phyloP scores from a whole-genome alignment of 2,329 filamentous ascomycete genomes.

The Xylaria multiplex region DNA sequence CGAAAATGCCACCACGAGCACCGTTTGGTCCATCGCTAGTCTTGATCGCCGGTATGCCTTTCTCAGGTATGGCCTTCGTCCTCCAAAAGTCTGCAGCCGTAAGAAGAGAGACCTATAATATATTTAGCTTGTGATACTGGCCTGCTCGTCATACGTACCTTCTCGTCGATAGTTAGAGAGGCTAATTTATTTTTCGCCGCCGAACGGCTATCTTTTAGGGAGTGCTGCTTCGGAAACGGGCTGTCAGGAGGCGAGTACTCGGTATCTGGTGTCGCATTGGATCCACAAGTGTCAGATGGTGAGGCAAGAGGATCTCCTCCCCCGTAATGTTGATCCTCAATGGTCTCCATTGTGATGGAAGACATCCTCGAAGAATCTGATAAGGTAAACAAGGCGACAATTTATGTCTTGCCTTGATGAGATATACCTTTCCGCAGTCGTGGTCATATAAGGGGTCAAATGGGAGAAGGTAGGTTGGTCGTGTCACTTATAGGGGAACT shows the following conservation, averaged over 20 bases:
- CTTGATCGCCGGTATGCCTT: slow-evolving; percentile 72
- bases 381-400: not conserved
- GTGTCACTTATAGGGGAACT: slow-evolving; percentile 21
- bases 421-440: not conserved
- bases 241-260: slow-evolving; percentile 60
- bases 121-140: slow-evolving; percentile 14
- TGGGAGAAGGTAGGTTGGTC: not conserved
- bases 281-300: slow-evolving; percentile 50
- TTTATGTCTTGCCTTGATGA: slow-evolving; percentile 19
- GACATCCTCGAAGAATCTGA: slow-evolving; percentile 32
- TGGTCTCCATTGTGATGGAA: slow-evolving; percentile 42
- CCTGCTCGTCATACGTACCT: slow-evolving; percentile 53
- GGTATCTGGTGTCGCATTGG: slow-evolving; percentile 60
- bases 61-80: slow-evolving; percentile 69
- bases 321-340: slow-evolving; percentile 45
- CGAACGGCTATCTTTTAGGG: slow-evolving; percentile 53
- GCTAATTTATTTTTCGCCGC: slow-evolving; percentile 61
- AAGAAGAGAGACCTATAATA: slow-evolving; percentile 63
- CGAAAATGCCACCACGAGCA: slow-evolving; percentile 74
- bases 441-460: slow-evolving; percentile 4
- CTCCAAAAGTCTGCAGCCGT: slow-evolving; percentile 76
- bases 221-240: slow-evolving; percentile 51
- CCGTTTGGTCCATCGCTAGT: slow-evolving; percentile 77
- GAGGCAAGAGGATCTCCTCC: slow-evolving; percentile 52
- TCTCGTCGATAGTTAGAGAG: slow-evolving; percentile 66